Percentiles rank a stretch among this genome's conserved stretches.
These are phyloP conservation scores for Albugo laibachii DNA, from an alignment of 352 stramenopile genomes.

Conservation along the genomic window DNA sequence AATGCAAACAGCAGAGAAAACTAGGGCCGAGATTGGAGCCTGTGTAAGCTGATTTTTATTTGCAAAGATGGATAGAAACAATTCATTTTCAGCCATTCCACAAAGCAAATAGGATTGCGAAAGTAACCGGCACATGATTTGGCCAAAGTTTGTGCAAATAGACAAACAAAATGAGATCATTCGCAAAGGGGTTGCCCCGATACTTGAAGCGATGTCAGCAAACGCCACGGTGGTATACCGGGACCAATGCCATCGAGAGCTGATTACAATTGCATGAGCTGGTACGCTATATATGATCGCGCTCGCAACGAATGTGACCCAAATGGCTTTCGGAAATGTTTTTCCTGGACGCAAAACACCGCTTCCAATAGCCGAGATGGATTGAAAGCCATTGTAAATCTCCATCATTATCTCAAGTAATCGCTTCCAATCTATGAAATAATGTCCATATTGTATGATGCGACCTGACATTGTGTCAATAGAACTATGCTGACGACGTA, in stretches of 20 bases:
- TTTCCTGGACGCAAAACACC: conserved; percentile 74
- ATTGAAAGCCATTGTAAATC: conserved; percentile 90
- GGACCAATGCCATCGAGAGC: conserved; percentile 31
- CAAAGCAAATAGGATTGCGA: conserved; percentile 74
- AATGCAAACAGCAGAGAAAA: conserved; percentile 17
- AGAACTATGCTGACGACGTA: too few relatives aligned
- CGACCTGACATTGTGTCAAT: too few relatives aligned
- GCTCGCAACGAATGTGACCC: conserved; percentile 48
- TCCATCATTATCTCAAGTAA: too few relatives aligned
- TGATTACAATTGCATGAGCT: conserved; percentile 64
- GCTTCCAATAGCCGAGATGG: conserved; percentile 75
- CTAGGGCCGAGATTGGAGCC: conserved; percentile 15
- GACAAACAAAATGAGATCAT: conserved; percentile 28
- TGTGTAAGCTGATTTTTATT: conserved; percentile 18
- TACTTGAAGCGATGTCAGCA: conserved; percentile 53
- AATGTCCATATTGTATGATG: too few relatives aligned
- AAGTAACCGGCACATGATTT: conserved; percentile 83
- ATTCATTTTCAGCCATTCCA: conserved; percentile 58
- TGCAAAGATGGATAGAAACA: conserved; percentile 63
- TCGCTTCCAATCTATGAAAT: too few relatives aligned
- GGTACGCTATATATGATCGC: conserved; percentile 70
- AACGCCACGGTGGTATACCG: conserved; percentile 53
- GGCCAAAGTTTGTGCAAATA: conserved; percentile 61
- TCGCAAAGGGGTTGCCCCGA: conserved; percentile 15
- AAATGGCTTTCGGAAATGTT: conserved; percentile 75